phyloP scores from a whole-genome alignment of 2,329 filamentous ascomycete species.

The Leptographium procerum region DNA sequence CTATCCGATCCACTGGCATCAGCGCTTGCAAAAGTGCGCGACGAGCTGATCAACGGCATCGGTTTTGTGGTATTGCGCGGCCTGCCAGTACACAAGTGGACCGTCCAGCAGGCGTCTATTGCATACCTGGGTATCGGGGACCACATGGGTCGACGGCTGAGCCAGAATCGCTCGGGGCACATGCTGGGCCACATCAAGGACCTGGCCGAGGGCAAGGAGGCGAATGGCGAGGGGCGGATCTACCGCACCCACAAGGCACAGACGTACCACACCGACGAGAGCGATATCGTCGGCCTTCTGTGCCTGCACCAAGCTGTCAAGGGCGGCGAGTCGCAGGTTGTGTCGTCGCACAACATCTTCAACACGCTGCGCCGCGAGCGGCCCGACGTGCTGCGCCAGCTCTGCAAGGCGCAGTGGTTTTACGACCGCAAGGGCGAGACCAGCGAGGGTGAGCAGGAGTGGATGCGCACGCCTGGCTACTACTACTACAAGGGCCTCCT shows the following conservation, averaged over 20 bases:
- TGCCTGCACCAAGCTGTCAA: neutral
- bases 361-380: neutral
- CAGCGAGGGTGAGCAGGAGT: neutral
- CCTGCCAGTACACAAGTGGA: neutral
- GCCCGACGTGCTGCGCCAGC: neutral
- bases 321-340: slow-evolving; percentile 2
- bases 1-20: neutral
- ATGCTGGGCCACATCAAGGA: slow-evolving; percentile 3
- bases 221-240: neutral
- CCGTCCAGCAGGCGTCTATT: neutral
- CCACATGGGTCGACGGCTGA: neutral
- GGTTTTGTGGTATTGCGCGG: neutral
- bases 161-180: neutral
- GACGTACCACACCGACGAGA: slow-evolving; percentile 1
- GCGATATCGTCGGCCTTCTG: neutral
- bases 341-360: neutral
- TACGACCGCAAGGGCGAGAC: slow-evolving; percentile 2
- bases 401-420: neutral
- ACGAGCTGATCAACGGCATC: slow-evolving; percentile 1
- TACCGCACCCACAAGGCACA: slow-evolving; percentile 2
- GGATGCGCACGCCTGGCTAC: slow-evolving; percentile 3
- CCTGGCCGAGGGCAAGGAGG: neutral
- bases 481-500: neutral
- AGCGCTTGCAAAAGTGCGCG: neutral
- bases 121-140: neutral